Base-by-base conservation (phyloP, 495 filamentous ascomycete genomes). In the Platismatia glauca region DNA sequence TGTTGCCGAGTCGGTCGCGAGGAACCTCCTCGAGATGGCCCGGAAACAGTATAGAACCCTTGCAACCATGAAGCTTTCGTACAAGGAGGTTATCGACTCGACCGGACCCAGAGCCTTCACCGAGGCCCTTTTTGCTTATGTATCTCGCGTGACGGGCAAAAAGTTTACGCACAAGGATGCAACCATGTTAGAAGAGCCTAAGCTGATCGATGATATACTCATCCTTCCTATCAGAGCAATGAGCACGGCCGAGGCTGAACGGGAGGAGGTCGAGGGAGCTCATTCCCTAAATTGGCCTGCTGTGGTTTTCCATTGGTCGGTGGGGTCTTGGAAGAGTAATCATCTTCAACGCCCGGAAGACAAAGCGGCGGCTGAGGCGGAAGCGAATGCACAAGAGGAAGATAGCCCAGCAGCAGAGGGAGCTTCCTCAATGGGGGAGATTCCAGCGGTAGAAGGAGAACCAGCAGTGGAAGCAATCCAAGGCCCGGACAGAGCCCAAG, bases 101-200 rank as follows among this genome's bases (percentile, higher is more conserved):
- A 88, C 85, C 1, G 85, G 84, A 9, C 85, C 85, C 0, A 84
- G 84, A 8, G 84, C 85, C 24, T 88, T 87, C 66, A 86, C 84
- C 50, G 70, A 73, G 16, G 81, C 82, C 20, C 77, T 87, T 35
- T 61, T 88, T 34, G 76, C 73, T n/a, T 81, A 87, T 62, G 84
- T 85, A 79, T 77, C 78, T 27, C 57, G 46, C 37, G 60, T 50
- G 43, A 68, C 60, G 18, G 76, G 75, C 52, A 60, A 67, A 27
- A 55, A 67, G 24, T 72, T 84, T 55, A 75, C 71, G 34, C 85
- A 84, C 82, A 73, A 82, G 55, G 57, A 70, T 31, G 85, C 86
- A 68, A 84, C 86, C 67, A 75, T 83, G 68, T 68, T 88, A 57
- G 69, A 70, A 57, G 82, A 86, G 70, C 81, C 81, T 4, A 82